These are phyloP conservation scores for Cladosporium cucumerinum DNA, from an alignment of 2,329 filamentous ascomycete species.

Conservation along the genomic window DNA sequence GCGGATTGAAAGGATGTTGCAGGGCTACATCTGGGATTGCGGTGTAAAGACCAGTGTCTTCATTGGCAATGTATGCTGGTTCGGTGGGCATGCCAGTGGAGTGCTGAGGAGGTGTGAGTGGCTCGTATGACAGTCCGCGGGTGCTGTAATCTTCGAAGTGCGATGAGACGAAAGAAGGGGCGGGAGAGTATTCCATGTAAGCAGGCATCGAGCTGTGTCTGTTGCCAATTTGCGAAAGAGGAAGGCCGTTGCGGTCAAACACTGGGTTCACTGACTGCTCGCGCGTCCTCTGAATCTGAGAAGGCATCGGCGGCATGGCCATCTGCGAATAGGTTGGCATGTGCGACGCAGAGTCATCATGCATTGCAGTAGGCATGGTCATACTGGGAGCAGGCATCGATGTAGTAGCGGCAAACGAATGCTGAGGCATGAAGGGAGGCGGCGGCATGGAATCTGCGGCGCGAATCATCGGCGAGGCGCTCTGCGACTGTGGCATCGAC, in stretches of 20 bases:
- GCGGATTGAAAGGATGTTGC: conserved; percentile 73
- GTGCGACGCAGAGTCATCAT: conserved; percentile 57
- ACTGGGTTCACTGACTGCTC: conserved; percentile 75
- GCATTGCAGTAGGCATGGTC: conserved; percentile 46
- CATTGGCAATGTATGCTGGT: conserved; percentile 95
- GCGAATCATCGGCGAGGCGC: conserved; percentile 83
- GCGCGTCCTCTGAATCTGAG: conserved; percentile 72
- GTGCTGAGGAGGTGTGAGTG: conserved; percentile 92
- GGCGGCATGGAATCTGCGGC: conserved; percentile 93
- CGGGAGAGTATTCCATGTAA: conserved; percentile 96
- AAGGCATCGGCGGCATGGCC: conserved; percentile 69
- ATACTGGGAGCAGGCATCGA: conserved; percentile 29
- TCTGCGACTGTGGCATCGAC: conserved; percentile 64
- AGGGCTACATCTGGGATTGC: conserved; percentile 85
- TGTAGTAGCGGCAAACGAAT: conserved; percentile 43
- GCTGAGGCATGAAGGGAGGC: conserved; percentile 66
- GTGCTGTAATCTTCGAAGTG: conserved; percentile 98
- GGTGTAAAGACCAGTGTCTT: conserved; percentile 93
- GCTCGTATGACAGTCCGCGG: conserved; percentile 92
- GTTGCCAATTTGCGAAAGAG: conserved; percentile 78
- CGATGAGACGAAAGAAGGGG: conserved; percentile 96
- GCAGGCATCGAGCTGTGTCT: conserved; percentile 98
- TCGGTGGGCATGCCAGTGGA: conserved; percentile 78
- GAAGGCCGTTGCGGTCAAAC: conserved; percentile 89
- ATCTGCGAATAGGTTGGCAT: conserved; percentile 71